A percentile compares a stretch with the other conserved stretches of the same genome.
These are phyloP conservation scores for Aeminium ludgeri DNA, from an alignment of 495 filamentous ascomycete species.

Conservation along the genomic window DNA sequence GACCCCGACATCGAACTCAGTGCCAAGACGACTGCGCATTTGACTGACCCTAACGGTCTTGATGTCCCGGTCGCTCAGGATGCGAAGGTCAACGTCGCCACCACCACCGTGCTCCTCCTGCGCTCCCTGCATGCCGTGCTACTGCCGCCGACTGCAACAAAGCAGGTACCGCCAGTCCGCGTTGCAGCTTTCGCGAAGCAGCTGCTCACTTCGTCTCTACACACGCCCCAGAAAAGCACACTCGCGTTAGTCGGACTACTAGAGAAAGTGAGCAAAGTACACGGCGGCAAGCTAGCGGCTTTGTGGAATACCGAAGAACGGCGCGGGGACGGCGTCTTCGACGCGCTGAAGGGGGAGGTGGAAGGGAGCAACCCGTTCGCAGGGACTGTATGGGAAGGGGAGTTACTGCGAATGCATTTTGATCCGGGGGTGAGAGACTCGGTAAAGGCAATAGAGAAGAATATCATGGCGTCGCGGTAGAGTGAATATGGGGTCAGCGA, in stretches of 20 bases:
- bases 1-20: constrained; percentile 77
- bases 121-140: constrained; percentile 66
- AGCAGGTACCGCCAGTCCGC: constrained; percentile 53
- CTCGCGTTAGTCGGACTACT: constrained; percentile 61
- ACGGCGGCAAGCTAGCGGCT: constrained; percentile 49
- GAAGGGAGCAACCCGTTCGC: constrained; percentile 82
- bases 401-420: constrained; percentile 70
- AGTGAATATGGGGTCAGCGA: too few species aligned
- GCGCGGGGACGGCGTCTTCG: constrained; percentile 60
- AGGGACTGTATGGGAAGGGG: constrained; percentile 82
- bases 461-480: constrained; percentile 21
- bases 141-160: constrained; percentile 40
- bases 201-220: constrained; percentile 61
- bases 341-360: constrained; percentile 40
- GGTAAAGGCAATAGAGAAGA: constrained; percentile 54
- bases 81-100: constrained; percentile 74
- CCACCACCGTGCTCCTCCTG: constrained; percentile 76
- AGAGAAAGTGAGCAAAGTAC: constrained; percentile 52
- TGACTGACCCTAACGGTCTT: constrained; percentile 52
- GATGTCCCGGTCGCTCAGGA: constrained; percentile 15
- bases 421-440: constrained; percentile 69
- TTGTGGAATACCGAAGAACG: constrained; percentile 83
- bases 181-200: constrained; percentile 88
- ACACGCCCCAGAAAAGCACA: constrained; percentile 75
- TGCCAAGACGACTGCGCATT: constrained; percentile 62